These are phyloP conservation scores for Pyracantha coccinea DNA, from an alignment of 331 rosid genomes.

Conservation along the genomic window DNA sequence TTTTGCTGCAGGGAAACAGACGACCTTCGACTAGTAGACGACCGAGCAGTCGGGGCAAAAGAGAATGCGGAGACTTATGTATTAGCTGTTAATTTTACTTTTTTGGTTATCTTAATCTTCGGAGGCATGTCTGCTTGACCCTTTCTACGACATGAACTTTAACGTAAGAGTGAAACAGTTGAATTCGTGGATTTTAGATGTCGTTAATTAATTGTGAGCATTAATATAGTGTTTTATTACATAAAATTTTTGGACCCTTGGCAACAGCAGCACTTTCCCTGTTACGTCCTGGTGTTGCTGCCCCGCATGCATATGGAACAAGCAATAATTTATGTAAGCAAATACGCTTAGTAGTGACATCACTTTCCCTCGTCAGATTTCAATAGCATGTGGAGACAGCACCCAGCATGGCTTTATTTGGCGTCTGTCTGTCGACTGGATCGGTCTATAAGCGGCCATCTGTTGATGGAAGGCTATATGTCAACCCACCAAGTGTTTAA, in stretches of 20 bases:
- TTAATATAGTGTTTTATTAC: not conserved
- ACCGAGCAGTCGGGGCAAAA: no score
- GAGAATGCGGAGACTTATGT: no score
- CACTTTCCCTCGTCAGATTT: no score
- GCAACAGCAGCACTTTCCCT: not conserved
- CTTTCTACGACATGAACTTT: not conserved
- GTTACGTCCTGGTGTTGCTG: not conserved
- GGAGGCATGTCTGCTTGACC: not conserved
- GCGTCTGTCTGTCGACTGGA: no score
- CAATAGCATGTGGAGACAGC: no score
- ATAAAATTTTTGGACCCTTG: not conserved
- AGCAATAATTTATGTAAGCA: no score
- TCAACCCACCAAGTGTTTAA: no score
- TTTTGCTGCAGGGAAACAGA: conserved; percentile 32
- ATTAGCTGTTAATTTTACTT: not conserved
- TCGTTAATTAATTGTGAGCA: not conserved
- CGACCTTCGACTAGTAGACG: conserved; percentile 25
- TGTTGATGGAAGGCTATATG: no score
- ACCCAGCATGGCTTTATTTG: no score
- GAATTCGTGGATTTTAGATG: not conserved
- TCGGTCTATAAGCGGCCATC: no score
- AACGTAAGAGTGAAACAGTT: not conserved
- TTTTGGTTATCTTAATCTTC: not conserved
- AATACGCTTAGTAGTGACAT: no score
- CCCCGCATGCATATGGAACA: no score